Conservation (phyloP, 495 filamentous ascomycete genomes). For the Trichocladium uniseriatum region DNA sequence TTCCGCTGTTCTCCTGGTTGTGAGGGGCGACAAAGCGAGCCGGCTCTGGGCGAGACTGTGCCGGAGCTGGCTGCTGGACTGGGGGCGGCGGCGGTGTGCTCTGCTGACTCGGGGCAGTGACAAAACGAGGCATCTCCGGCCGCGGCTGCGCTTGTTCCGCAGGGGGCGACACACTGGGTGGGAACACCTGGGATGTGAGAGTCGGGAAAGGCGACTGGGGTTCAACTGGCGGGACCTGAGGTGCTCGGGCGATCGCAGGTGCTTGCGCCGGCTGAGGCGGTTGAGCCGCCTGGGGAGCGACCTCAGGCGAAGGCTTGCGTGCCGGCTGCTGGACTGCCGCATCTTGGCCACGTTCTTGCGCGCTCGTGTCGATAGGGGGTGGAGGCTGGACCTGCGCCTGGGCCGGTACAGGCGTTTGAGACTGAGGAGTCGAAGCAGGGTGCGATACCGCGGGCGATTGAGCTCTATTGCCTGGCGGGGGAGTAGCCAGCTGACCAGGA, state of each 20-base stretch:
- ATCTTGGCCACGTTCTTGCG: background rate
- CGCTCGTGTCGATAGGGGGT: background rate
- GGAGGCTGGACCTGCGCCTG: background rate
- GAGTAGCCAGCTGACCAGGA: background rate
- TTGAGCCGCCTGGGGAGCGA: background rate
- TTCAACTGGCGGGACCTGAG: background rate
- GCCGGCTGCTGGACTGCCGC: background rate
- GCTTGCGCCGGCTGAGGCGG: background rate
- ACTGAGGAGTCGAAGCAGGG: background rate
- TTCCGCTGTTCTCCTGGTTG: no score
- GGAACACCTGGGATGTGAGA: background rate
- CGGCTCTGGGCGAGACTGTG: no score
- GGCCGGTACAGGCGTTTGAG: background rate
- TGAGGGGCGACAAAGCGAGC: no score
- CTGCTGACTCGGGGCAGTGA: conserved; percentile 5
- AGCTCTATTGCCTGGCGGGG: background rate
- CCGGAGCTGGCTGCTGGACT: background rate
- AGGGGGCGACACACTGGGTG: conserved; percentile 7
- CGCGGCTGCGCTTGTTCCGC: conserved; percentile 9
- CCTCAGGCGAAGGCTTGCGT: background rate
- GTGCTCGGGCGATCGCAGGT: background rate
- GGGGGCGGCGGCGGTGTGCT: background rate
- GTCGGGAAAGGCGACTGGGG: background rate
- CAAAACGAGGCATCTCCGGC: conserved; percentile 1
- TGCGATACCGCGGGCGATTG: background rate